Base-by-base conservation (phyloP, 202 grass and related monocot genomes). In the Setaria italica region DNA sequence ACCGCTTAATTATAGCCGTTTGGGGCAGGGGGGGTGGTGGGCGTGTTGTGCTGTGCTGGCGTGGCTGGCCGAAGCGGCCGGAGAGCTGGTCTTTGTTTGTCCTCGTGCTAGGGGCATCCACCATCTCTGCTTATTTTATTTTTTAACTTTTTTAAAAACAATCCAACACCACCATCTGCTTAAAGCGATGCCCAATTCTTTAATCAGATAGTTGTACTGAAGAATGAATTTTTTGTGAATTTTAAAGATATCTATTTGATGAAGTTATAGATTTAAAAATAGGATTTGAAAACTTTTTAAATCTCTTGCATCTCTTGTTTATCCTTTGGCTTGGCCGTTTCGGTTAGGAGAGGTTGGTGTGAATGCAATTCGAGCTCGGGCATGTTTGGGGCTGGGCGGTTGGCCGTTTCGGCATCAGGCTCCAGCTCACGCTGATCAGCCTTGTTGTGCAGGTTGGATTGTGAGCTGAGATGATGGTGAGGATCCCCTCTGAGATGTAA, bases 1-100 rank as follows among this genome's bases (percentile, higher is more conserved):
- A 82, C 57, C 80, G 81, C 13, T 51, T 85, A 81, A 70, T 92
- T 85, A 92, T 90, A 92, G 91, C 91, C 88, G 91, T 92, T 92
- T 90, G 87, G 76, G 46, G 19, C n/a, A 11, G 41, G 20, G 42
- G 9, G 20, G 63, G 63, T 66, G 34, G 0, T 49, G 46, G 45
- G 14, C 33, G 64, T 34, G 41, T 7, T 48, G 30, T 13, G 48
- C 12, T 47, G 45, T 9, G 9, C 59, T 20, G 66, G 78, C 82
- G 56, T 51, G 33, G 78, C 70, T 58, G 68, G 78, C 7, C 32
- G 4, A 8, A 8, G 9, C 5, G 20, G 45, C 6, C 2, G 20
- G 54, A 45, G 79, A 83, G 67, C 62, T 55, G 69, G 75, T 90
- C 76, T 76, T 83, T 63, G 33, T 80, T 76, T 84, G 80, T 87